Percentiles rank a stretch among this genome's conserved stretches.
Conservation (phyloP, 2,329 filamentous ascomycete species). For the Alternaria longipes region DNA sequence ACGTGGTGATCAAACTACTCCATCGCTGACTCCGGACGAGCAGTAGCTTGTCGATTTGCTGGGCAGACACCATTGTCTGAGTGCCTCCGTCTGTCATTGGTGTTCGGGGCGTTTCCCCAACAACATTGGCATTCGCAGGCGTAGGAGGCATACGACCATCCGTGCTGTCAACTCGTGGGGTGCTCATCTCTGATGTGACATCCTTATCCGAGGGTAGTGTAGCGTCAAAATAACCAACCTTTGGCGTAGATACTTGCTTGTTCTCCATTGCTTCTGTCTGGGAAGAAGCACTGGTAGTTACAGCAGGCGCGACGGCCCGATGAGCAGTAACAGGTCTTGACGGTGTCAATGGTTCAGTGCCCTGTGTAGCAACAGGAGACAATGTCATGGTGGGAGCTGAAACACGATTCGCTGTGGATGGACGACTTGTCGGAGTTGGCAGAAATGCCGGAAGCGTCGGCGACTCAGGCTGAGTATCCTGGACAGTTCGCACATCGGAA, state of each 20-base stretch:
- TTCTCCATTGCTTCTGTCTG: conserved; percentile 24
- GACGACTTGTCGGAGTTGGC: conserved; percentile 41
- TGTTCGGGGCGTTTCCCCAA: conserved; percentile 38
- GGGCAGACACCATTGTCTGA: conserved; percentile 84
- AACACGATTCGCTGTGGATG: conserved; percentile 41
- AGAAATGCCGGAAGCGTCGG: conserved; percentile 46
- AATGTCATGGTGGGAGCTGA: conserved; percentile 28
- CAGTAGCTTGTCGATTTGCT: conserved; percentile 80
- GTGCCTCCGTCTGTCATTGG: conserved; percentile 73
- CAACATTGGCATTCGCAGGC: conserved; percentile 35
- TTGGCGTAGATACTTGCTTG: conserved; percentile 38
- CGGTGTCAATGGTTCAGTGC: conserved; percentile 40
- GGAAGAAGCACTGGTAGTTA: conserved; percentile 20
- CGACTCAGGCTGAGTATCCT: conserved; percentile 47
- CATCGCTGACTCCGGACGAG: conserved; percentile 59
- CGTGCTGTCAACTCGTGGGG: conserved; percentile 13
- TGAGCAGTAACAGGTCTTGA: conserved; percentile 46
- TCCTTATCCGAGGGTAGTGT: conserved; percentile 58
- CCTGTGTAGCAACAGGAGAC: conserved; percentile 40
- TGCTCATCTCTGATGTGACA: conserved; percentile 9
- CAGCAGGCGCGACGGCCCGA: conserved; percentile 23
- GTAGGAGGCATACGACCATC: conserved; percentile 36
- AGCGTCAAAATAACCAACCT: conserved; percentile 55
- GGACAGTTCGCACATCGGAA: conserved; percentile 41
- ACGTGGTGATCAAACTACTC: conserved; percentile 39